Base-by-base conservation (phyloP, 805 yeast genomes). In the Wickerhamomyces alni region DNA sequence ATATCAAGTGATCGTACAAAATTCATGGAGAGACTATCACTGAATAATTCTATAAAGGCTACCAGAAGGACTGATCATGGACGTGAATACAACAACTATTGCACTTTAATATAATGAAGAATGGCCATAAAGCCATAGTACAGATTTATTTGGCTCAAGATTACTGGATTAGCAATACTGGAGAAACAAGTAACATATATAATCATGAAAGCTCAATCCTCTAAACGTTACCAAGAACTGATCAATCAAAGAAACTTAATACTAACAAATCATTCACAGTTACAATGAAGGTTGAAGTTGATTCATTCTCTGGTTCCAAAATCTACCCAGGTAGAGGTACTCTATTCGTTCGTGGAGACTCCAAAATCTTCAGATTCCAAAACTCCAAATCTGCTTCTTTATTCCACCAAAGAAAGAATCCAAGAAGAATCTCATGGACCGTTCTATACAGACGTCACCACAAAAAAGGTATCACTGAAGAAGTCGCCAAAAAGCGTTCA, bases 241-340 rank as follows among this genome's bases (percentile, higher is more conserved):
- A 21, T 21, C 24, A 21, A 21, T 21, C n/a, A n/a, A n/a, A n/a
- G n/a, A 15, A 17, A 8, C n/a, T 16, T 22, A 19, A 32, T 51
- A 50, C 55, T 53, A 53, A 46, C 51, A 50, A n/a, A n/a, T 15
- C 5, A 8, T 10, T 10, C 18, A 39, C 40, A 46, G 48, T 42
- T 43, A 72, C 64, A 76, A 93, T 93, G 99, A 93, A 93, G 95
- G 87, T 93, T 75, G 99, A 93, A 85, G 77, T 91, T 78, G 98
- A 93, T 75, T 86, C 98, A 69, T 93, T 93, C 80, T 91, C 99
- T 65, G 99, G 99, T 74, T 75, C 91, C 67, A 93, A 91, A 79
- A 91, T 93, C 82, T 93, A 91, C 95, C 99, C 99, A 80, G 99
- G 99, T 77, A 87, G 97, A 82, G 98, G 99, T 76, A 87, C 94